Evolutionary conservation across 768 basidiomycete species (phyloP).

Genomic region (Lepiota brunneoincarnata): DNA sequence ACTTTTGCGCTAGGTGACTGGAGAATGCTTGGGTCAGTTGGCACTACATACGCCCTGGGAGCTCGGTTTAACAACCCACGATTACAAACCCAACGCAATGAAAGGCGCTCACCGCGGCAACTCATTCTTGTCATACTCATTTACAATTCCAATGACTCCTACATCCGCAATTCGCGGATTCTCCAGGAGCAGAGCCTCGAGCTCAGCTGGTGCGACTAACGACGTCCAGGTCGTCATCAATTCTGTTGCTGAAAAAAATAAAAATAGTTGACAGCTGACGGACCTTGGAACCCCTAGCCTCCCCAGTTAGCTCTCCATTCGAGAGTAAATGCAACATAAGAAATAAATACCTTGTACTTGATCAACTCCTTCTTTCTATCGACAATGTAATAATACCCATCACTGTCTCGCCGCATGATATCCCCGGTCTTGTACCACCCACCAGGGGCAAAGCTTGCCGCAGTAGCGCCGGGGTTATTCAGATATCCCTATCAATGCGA

Average conservation of each 20-base stretch:
- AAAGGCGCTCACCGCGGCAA: conserved; percentile 48
- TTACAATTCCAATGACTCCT: conserved; percentile 62
- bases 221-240: not conserved
- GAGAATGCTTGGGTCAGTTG: conserved; percentile 20
- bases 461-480: conserved; percentile 57
- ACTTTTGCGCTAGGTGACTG: conserved; percentile 20
- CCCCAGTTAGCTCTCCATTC: not conserved
- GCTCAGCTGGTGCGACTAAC: conserved; percentile 64
- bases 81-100: not conserved
- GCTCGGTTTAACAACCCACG: not conserved
- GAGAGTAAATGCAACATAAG: not conserved
- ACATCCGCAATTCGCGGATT: conserved; percentile 61
- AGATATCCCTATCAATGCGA: conserved; percentile 53
- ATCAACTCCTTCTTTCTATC: conserved; percentile 59
- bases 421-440: conserved; percentile 79
- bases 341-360: conserved; percentile 46
- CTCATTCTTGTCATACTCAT: conserved; percentile 56
- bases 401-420: conserved; percentile 50
- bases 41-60: conserved; percentile 47
- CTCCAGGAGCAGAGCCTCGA: conserved; percentile 58
- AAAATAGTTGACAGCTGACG: not conserved
- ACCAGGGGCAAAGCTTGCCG: conserved; percentile 50
- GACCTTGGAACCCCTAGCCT: conserved; percentile 23
- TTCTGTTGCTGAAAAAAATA: too few relatives aligned
- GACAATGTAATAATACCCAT: conserved; percentile 60